Percentiles rank a stretch among this genome's conserved stretches.
Conservation (phyloP, 148 eudicot genomes). For the Rhododendron simsii region DNA sequence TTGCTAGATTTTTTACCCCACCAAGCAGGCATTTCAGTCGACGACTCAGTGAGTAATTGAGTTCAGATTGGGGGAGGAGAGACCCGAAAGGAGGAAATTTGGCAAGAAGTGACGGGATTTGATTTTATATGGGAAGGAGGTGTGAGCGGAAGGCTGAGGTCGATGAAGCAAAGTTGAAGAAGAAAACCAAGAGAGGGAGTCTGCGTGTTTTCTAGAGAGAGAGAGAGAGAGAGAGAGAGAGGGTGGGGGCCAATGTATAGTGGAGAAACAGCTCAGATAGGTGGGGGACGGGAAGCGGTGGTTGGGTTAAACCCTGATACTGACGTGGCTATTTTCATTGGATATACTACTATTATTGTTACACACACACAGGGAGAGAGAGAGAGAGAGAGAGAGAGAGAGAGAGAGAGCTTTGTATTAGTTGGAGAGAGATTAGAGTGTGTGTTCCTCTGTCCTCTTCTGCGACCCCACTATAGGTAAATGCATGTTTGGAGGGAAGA, state of each 20-base stretch:
- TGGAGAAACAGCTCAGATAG: background rate
- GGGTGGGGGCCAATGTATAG: background rate
- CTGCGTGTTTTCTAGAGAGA: slow-evolving; percentile 5
- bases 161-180: slow-evolving; percentile 2
- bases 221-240: background rate
- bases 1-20: slow-evolving; percentile 58
- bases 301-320: background rate
- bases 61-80: background rate
- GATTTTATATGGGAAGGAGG: background rate
- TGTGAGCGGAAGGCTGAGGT: background rate
- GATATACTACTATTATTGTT: background rate
- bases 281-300: background rate
- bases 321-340: background rate
- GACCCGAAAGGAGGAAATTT: background rate
- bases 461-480: background rate
- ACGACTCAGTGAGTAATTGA: background rate
- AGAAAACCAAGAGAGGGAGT: slow-evolving; percentile 1
- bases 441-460: background rate
- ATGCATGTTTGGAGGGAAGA: background rate
- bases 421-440: background rate
- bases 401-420: too few relatives aligned
- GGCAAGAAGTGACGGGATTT: background rate
- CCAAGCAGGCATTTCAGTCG: slow-evolving; percentile 71
- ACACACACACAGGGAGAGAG: background rate
- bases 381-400: background rate